A percentile compares a stretch with the other conserved stretches of the same genome.
Evolutionary conservation across 1,284 basidiomycete species (phyloP).

Genomic region (Tausonia pullulans): DNA sequence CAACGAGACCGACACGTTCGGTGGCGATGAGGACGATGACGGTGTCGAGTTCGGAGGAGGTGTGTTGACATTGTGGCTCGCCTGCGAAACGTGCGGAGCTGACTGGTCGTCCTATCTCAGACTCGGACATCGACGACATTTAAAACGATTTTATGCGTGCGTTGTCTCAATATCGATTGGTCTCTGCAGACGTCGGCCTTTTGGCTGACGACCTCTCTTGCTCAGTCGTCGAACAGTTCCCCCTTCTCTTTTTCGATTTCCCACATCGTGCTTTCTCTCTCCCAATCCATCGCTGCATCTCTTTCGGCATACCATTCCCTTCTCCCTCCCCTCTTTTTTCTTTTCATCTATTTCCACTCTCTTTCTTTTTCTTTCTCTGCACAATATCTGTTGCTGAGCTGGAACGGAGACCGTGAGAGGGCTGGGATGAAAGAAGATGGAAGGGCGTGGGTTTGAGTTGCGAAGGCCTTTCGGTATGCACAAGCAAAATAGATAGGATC

Average conservation of each 20-base stretch:
- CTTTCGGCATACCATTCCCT: no score
- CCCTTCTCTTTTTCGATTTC: not conserved
- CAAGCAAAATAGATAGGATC: no score
- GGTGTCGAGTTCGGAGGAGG: constrained; percentile 18
- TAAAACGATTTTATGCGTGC: not conserved
- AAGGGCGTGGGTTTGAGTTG: no score
- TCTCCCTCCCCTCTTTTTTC: not conserved
- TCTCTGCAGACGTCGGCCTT: no score
- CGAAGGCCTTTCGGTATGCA: no score
- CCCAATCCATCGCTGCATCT: not conserved
- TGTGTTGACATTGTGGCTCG: no score
- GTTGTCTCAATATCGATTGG: not conserved
- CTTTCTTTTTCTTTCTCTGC: not conserved
- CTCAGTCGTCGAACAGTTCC: not conserved
- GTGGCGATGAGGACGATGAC: constrained; percentile 16
- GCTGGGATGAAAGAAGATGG: no score
- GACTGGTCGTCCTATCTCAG: not conserved
- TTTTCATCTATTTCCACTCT: not conserved
- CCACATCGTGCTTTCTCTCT: not conserved
- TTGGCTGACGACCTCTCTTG: no score
- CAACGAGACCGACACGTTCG: constrained; percentile 71
- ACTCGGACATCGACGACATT: constrained; percentile 16
- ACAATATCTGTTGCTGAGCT: not conserved
- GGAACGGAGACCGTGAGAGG: no score
- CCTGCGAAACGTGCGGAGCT: no score